Evolutionary conservation across 164 flowering plant species (phyloP).

Genomic region (Nymphaea colorata): DNA sequence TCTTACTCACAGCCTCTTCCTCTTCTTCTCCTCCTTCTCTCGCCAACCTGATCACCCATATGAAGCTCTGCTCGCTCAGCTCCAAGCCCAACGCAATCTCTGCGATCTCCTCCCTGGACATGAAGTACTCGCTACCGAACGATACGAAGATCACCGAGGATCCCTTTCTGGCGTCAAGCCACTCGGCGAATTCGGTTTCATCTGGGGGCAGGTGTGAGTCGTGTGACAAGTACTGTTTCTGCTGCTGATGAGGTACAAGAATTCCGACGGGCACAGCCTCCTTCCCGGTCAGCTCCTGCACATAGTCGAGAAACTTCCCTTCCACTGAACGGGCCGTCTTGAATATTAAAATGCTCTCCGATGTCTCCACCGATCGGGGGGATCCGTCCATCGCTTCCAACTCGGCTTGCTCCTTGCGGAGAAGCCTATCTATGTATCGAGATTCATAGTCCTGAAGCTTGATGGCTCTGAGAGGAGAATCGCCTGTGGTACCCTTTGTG

Average conservation of each 20-base stretch:
- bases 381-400: background rate
- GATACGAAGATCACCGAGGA: conserved; percentile 22
- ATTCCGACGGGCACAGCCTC: background rate
- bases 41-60: conserved; percentile 24
- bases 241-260: background rate
- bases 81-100: conserved; percentile 28
- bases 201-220: background rate
- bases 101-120: conserved; percentile 17
- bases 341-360: background rate
- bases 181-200: conserved; percentile 5
- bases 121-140: conserved; percentile 32
- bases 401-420: background rate
- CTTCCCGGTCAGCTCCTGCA: background rate
- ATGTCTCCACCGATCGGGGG: background rate
- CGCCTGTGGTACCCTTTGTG: background rate
- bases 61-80: conserved; percentile 17
- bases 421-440: background rate
- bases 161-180: conserved; percentile 19
- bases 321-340: background rate
- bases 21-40: background rate
- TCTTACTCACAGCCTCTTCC: conserved; percentile 1
- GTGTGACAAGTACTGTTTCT: too few relatives aligned
- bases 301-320: background rate
- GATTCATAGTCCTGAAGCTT: background rate
- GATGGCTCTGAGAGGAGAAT: background rate